These are phyloP conservation scores for Rhodotorula sp. DNA, from an alignment of 1,284 basidiomycete genomes.

Conservation along the genomic window DNA sequence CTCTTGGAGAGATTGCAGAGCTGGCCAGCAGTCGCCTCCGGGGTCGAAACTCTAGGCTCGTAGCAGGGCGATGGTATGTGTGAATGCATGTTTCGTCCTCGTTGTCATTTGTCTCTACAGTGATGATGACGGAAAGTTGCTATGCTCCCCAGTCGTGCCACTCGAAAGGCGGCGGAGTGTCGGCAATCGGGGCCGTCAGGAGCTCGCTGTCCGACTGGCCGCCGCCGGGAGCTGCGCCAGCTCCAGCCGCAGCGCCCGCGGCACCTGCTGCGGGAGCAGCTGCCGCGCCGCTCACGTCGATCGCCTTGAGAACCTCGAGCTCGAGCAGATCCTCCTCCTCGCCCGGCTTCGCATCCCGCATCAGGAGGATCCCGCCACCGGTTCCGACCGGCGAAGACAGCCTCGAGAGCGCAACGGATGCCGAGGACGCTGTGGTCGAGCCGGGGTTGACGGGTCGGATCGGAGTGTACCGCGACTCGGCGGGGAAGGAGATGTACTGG, in stretches of 20 bases:
- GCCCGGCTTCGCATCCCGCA: conserved; percentile 66
- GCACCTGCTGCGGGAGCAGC: conserved; percentile 44
- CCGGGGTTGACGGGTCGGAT: conserved; percentile 66
- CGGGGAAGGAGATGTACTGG: conserved; percentile 75
- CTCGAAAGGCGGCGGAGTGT: conserved; percentile 73
- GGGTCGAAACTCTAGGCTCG: too few relatives aligned
- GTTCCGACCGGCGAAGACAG: conserved; percentile 52
- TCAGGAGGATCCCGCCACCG: conserved; percentile 78
- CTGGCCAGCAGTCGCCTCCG: too few relatives aligned
- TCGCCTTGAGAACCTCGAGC: conserved; percentile 52
- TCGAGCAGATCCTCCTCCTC: conserved; percentile 70
- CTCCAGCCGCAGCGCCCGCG: conserved; percentile 33
- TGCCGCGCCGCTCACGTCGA: conserved; percentile 48
- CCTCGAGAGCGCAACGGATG: background rate
- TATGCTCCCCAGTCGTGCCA: conserved; percentile 36
- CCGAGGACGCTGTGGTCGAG: conserved; percentile 33
- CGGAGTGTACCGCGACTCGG: conserved; percentile 79
- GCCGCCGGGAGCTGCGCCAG: background rate
- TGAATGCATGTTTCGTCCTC: too few relatives aligned
- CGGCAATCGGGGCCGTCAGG: conserved; percentile 63
- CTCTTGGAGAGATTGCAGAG: too few relatives aligned
- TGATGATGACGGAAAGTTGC: background rate
- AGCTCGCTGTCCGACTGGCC: conserved; percentile 56
- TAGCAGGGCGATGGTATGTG: too few relatives aligned
- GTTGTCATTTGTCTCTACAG: background rate